Conservation (phyloP, 257 asterid genomes). For the Solanum piurae region DNA sequence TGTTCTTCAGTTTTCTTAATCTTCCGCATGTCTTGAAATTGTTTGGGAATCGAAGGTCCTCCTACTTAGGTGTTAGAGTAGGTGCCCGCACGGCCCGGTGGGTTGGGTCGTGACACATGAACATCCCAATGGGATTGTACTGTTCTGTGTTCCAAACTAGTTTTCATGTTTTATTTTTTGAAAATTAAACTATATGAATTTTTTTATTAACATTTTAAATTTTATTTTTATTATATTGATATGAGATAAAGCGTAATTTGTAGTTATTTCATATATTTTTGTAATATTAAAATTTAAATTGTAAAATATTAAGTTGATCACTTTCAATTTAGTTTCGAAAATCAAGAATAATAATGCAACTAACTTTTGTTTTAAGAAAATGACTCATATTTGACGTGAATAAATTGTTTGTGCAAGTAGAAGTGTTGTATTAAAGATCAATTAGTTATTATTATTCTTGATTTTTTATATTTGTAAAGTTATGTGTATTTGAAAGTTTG, state of each 20-base stretch:
- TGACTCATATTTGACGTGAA: background rate
- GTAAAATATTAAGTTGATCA: background rate
- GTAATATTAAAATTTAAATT: background rate
- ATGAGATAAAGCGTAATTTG: background rate
- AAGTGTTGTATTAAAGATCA: background rate
- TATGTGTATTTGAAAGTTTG: background rate
- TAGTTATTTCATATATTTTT: background rate
- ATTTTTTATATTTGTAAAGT: background rate
- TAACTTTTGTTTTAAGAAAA: background rate
- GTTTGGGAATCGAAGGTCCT: no score
- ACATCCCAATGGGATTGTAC: background rate
- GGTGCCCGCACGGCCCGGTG: no score
- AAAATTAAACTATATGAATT: background rate
- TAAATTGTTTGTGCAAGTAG: background rate
- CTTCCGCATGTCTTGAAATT: no score
- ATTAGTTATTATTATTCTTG: background rate
- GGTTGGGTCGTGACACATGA: no score
- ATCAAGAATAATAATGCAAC: background rate
- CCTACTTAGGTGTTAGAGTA: no score
- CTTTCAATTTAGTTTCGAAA: background rate
- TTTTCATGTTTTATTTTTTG: background rate
- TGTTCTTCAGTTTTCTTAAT: no score
- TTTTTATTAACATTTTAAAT: background rate
- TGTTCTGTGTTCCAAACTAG: background rate
- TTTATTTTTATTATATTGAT: background rate